Percentiles rank a stretch among this genome's conserved stretches.
Conservation (phyloP, 305 asterid genomes). For the Vinca major region DNA sequence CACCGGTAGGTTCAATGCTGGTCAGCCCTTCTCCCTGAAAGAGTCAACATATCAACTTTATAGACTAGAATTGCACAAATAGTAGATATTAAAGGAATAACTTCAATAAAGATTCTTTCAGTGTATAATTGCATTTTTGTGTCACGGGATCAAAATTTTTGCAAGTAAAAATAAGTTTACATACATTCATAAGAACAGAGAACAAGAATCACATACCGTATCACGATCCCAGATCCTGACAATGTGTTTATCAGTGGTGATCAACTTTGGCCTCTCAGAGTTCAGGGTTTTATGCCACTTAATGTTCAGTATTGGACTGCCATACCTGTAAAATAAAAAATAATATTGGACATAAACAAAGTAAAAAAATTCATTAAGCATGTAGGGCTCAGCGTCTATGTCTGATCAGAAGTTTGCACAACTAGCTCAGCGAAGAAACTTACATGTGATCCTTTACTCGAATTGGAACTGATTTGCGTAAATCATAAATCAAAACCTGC, state of each 20-base stretch:
- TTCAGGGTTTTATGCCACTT: slow-evolving; percentile 88
- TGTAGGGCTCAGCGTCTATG: slow-evolving; percentile 1
- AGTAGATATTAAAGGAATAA: neutral
- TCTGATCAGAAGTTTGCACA: neutral
- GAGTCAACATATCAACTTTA: slow-evolving; percentile 17
- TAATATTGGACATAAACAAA: neutral
- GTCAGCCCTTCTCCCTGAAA: slow-evolving; percentile 92
- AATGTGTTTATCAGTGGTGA: slow-evolving; percentile 70
- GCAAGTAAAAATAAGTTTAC: neutral
- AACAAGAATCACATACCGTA: slow-evolving; percentile 42
- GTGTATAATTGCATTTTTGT: neutral
- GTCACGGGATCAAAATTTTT: neutral
- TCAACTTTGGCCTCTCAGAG: slow-evolving; percentile 54
- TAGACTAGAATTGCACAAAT: neutral
- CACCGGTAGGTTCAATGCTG: slow-evolving; percentile 80
- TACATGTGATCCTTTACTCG: slow-evolving; percentile 86
- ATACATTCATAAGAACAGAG: neutral
- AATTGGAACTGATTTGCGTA: slow-evolving; percentile 67
- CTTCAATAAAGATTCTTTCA: neutral
- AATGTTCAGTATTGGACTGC: slow-evolving; percentile 71
- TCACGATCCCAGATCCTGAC: slow-evolving; percentile 89
- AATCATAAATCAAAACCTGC: slow-evolving; percentile 77
- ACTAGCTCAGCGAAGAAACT: slow-evolving; percentile 18
- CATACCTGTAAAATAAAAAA: slow-evolving; percentile 53
- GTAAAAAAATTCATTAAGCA: slow-evolving; percentile 3